A percentile compares a stretch with the other conserved stretches of the same genome.
phyloP scores from a whole-genome alignment of 108 stramenopile genomes.

The Ochromonas danica region DNA sequence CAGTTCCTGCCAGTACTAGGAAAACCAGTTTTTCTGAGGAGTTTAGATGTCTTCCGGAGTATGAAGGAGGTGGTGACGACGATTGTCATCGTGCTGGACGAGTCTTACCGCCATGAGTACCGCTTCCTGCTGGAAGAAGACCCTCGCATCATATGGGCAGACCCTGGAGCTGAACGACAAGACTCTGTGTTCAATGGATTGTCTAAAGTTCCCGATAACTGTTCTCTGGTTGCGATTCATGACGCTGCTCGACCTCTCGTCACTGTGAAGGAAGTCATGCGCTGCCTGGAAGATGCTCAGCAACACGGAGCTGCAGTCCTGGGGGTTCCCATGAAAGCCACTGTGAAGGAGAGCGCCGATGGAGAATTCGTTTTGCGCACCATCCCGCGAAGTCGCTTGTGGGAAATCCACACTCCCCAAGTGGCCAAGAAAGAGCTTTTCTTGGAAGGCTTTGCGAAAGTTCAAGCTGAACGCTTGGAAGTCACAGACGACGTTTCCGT shows the following conservation, averaged over 20 bases:
- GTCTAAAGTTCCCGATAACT: slow-evolving; percentile 44
- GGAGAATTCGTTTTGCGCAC: slow-evolving; percentile 69
- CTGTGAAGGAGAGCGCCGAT: slow-evolving; percentile 85
- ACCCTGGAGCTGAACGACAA: slow-evolving; percentile 85
- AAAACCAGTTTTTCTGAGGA: slow-evolving; percentile 77
- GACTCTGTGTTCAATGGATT: slow-evolving; percentile 86
- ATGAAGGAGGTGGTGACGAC: slow-evolving; percentile 54
- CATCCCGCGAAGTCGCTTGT: slow-evolving; percentile 73
- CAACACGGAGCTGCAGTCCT: slow-evolving; percentile 80
- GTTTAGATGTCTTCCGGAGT: slow-evolving; percentile 75
- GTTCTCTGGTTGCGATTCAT: slow-evolving; percentile 73
- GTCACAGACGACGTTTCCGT: slow-evolving; percentile 92
- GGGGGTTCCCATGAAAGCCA: slow-evolving; percentile 92
- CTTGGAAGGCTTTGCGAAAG: slow-evolving; percentile 72
- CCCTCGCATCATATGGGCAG: slow-evolving; percentile 72
- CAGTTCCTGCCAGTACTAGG: slow-evolving; percentile 77
- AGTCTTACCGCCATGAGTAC: slow-evolving; percentile 77
- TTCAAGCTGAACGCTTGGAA: slow-evolving; percentile 69
- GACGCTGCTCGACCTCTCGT: slow-evolving; percentile 87
- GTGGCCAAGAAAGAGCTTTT: slow-evolving; percentile 75
- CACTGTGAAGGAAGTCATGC: slow-evolving; percentile 67
- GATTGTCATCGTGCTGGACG: slow-evolving; percentile 83
- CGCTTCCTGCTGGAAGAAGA: slow-evolving; percentile 64
- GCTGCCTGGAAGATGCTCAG: slow-evolving; percentile 43
- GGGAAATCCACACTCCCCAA: slow-evolving; percentile 82